These are phyloP conservation scores for Schizosaccharomyces cryophilus DNA, from an alignment of 805 yeast species.

Conservation along the genomic window DNA sequence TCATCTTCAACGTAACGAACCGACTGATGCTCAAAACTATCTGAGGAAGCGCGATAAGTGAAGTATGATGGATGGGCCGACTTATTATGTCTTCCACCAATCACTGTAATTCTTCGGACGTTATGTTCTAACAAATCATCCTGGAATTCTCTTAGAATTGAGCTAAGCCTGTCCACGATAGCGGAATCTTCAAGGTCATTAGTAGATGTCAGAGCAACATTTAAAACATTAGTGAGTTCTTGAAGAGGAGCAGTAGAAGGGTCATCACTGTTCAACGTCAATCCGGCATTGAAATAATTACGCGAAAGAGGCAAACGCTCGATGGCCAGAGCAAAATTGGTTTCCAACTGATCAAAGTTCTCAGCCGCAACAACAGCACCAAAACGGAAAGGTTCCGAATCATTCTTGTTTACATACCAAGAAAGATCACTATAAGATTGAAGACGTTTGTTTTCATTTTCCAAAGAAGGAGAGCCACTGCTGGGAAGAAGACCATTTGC, in stretches of 20 bases:
- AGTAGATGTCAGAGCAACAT: conserved; percentile 45
- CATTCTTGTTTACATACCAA: conserved; percentile 45
- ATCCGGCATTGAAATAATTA: conserved; percentile 15
- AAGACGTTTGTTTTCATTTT: conserved; percentile 18
- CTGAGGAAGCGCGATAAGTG: conserved; percentile 65
- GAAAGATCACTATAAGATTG: conserved; percentile 71
- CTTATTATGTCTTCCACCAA: conserved; percentile 44
- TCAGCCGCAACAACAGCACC: conserved; percentile 64
- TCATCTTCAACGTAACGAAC: conserved; percentile 52
- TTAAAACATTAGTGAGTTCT: conserved; percentile 50
- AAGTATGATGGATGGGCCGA: conserved; percentile 88
- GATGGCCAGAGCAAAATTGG: conserved; percentile 48
- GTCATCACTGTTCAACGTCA: conserved; percentile 19
- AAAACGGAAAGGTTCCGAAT: conserved; percentile 45
- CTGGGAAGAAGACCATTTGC: not conserved
- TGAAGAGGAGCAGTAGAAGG: conserved; percentile 10
- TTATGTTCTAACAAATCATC: conserved; percentile 47
- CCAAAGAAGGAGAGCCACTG: not conserved
- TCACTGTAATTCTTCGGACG: conserved; percentile 81
- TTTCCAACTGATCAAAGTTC: conserved; percentile 79
- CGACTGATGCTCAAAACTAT: not conserved
- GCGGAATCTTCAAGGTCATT: conserved; percentile 50
- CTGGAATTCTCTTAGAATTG: conserved; percentile 39
- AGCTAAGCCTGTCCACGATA: conserved; percentile 35
- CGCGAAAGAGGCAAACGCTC: conserved; percentile 32